Percentiles rank a stretch among this genome's conserved stretches.
Conservation (phyloP, 495 filamentous ascomycete genomes). For the Beverwykella pulmonaria region DNA sequence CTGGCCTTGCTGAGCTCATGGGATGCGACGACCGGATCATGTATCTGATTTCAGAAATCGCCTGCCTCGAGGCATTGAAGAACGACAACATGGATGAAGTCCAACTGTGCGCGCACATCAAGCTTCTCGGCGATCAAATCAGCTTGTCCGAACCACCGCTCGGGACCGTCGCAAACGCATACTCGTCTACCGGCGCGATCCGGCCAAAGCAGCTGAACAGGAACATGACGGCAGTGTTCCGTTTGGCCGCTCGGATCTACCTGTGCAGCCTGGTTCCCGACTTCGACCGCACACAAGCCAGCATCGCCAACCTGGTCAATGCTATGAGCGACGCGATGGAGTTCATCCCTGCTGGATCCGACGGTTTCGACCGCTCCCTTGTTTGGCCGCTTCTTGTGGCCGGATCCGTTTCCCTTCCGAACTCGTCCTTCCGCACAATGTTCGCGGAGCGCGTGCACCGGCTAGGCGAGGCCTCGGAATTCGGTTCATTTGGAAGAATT, state of each 20-base stretch:
- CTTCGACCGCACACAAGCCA: slow-evolving; percentile 69
- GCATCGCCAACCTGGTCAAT: slow-evolving; percentile 71
- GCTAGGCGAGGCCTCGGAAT: slow-evolving; percentile 73
- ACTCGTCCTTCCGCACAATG: slow-evolving; percentile 72
- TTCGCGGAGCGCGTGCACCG: slow-evolving; percentile 70
- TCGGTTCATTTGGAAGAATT: slow-evolving; percentile 86
- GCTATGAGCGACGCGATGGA: slow-evolving; percentile 71
- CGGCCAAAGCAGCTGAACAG: slow-evolving; percentile 77
- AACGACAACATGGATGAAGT: slow-evolving; percentile 78
- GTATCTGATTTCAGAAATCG: slow-evolving; percentile 97
- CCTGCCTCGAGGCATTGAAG: slow-evolving; percentile 90
- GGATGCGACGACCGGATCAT: slow-evolving; percentile 96
- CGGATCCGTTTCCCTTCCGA: slow-evolving; percentile 69
- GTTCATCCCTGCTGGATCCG: slow-evolving; percentile 76
- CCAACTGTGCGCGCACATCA: slow-evolving; percentile 80
- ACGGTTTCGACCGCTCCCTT: slow-evolving; percentile 86
- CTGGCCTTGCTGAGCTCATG: slow-evolving; percentile 90
- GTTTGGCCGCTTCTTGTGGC: slow-evolving; percentile 91
- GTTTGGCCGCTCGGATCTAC: slow-evolving; percentile 90
- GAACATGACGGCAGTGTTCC: slow-evolving; percentile 88
- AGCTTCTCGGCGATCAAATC: slow-evolving; percentile 77
- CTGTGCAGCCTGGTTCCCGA: slow-evolving; percentile 91
- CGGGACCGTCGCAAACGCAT: slow-evolving; percentile 43
- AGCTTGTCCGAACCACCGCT: slow-evolving; percentile 67
- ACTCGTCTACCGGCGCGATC: slow-evolving; percentile 67